Percentiles rank a stretch among this genome's conserved stretches.
Conservation (phyloP, 305 asterid genomes). For the Fraxinus nigra region DNA sequence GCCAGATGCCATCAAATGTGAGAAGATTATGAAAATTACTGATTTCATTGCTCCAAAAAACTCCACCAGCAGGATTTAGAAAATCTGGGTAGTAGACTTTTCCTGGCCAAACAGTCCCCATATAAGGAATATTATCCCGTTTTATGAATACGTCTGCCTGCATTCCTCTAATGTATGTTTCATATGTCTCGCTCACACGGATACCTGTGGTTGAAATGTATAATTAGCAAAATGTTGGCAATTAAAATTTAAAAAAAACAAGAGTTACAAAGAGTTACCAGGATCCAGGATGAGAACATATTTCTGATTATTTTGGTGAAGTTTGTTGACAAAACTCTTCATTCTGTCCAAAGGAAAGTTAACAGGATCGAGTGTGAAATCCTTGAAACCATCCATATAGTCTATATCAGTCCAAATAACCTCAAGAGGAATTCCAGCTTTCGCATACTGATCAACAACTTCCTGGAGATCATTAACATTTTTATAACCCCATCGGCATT, state of each 20-base stretch:
- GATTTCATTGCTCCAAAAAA: slow-evolving; percentile 47
- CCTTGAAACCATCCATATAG: slow-evolving; percentile 54
- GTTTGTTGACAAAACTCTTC: slow-evolving; percentile 36
- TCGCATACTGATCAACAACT: slow-evolving; percentile 44
- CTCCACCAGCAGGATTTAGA: slow-evolving; percentile 29
- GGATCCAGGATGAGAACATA: slow-evolving; percentile 55
- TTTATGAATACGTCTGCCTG: slow-evolving; percentile 40
- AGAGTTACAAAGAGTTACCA: slow-evolving; percentile 27
- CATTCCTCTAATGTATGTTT: slow-evolving; percentile 38
- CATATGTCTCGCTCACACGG: slow-evolving; percentile 40
- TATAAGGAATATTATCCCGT: slow-evolving; percentile 37
- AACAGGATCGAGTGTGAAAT: slow-evolving; percentile 50
- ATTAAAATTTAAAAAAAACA: neutral
- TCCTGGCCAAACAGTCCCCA: slow-evolving; percentile 58
- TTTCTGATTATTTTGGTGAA: slow-evolving; percentile 44
- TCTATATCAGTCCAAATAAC: slow-evolving; percentile 61
- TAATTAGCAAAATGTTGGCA: neutral
- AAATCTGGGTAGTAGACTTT: slow-evolving; percentile 49
- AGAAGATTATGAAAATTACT: slow-evolving; percentile 33
- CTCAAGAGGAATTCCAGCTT: slow-evolving; percentile 51
- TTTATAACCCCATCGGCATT: slow-evolving; percentile 50
- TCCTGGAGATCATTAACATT: slow-evolving; percentile 33
- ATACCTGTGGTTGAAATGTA: slow-evolving; percentile 31
- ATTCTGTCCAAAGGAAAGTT: slow-evolving; percentile 43
- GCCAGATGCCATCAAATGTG: slow-evolving; percentile 50